Percentiles rank a stretch among this genome's conserved stretches.
These are phyloP conservation scores for Hericium erinaceus DNA, from an alignment of 768 basidiomycete species.

Conservation along the genomic window DNA sequence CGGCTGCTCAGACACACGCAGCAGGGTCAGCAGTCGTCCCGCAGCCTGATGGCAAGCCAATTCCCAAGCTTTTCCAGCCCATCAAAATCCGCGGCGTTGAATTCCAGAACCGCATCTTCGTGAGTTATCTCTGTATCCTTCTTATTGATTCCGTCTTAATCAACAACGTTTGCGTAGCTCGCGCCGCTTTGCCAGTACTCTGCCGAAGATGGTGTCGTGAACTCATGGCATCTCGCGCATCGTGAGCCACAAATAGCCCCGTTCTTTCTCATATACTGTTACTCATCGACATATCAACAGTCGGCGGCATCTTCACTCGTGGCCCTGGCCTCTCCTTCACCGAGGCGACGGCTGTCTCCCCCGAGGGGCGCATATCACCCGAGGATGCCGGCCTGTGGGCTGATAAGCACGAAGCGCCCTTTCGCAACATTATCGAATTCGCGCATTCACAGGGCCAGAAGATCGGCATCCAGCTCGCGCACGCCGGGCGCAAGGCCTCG, in stretches of 20 bases:
- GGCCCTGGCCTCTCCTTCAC: constrained; percentile 49
- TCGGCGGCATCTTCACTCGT: no score
- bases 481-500: constrained; percentile 62
- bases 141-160: no score
- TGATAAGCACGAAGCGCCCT: constrained; percentile 35
- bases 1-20: constrained; percentile 34
- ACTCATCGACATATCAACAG: constrained; percentile 21
- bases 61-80: constrained; percentile 17
- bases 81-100: constrained; percentile 30
- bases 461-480: constrained; percentile 66
- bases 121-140: background rate
- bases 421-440: constrained; percentile 51
- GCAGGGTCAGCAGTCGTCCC: constrained; percentile 35
- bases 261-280: background rate
- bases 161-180: background rate
- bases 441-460: constrained; percentile 62
- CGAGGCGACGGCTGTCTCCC: constrained; percentile 55
- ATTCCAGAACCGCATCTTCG: constrained; percentile 22
- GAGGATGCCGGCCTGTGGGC: constrained; percentile 23
- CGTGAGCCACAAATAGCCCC: background rate
- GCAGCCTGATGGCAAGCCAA: constrained; percentile 30
- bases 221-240: constrained; percentile 4
- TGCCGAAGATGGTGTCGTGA: background rate
- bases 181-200: constrained; percentile 6
- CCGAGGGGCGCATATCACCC: constrained; percentile 57